Percentiles rank a stretch among this genome's conserved stretches.
phyloP scores from a whole-genome alignment of 2,329 filamentous ascomycete species.

The Colletotrichum somersetense region DNA sequence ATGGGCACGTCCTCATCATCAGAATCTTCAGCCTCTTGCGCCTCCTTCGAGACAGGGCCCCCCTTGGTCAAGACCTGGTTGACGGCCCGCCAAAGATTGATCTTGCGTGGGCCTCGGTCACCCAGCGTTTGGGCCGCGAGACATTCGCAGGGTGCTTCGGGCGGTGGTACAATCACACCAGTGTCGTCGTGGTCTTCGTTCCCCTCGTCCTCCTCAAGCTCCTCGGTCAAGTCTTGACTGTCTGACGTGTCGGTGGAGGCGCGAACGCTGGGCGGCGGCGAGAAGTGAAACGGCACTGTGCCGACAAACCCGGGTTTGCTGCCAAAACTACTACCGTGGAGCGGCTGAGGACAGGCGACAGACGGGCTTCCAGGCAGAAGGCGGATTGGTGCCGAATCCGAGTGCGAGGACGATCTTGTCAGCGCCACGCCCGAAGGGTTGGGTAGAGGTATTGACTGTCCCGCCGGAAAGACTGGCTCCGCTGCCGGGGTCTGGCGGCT shows the following conservation, averaged over 20 bases:
- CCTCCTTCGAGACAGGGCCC: constrained; percentile 34
- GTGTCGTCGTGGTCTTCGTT: constrained; percentile 14
- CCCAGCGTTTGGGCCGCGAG: background rate
- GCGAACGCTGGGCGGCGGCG: constrained; percentile 15
- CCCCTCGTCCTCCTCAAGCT: constrained; percentile 1
- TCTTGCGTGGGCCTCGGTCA: constrained; percentile 1
- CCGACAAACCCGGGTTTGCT: constrained; percentile 4
- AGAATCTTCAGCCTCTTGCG: constrained; percentile 43
- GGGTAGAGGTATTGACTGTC: constrained; percentile 15
- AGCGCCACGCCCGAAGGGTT: constrained; percentile 6
- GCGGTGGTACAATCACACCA: constrained; percentile 26
- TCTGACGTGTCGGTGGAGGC: constrained; percentile 31
- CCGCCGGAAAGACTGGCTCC: background rate
- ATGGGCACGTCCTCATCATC: constrained; percentile 46
- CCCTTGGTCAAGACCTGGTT: constrained; percentile 43
- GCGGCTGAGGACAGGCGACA: background rate
- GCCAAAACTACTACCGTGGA: background rate
- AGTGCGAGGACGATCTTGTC: background rate
- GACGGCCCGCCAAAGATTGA: constrained; percentile 47
- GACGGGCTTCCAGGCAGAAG: constrained; percentile 2
- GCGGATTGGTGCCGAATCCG: constrained; percentile 5
- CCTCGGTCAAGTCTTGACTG: constrained; percentile 27
- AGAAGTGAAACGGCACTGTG: background rate
- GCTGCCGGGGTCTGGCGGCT: constrained; percentile 4
- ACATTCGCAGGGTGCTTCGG: constrained; percentile 29